Conservation (phyloP, 2,329 filamentous ascomycete genomes). For the Byssochlamys sp. region DNA sequence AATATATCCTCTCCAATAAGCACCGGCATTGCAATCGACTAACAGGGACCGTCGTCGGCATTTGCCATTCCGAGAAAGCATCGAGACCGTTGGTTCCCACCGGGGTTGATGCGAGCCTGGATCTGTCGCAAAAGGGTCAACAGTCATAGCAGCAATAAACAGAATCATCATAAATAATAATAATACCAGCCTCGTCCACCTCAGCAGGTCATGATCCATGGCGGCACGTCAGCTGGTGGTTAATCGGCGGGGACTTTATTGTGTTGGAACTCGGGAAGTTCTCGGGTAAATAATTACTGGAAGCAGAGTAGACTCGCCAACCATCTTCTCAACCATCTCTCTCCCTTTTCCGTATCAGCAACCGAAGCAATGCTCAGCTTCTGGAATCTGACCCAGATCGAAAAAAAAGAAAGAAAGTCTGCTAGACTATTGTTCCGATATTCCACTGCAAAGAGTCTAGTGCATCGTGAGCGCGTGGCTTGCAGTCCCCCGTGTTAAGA, state of each 20-base stretch:
- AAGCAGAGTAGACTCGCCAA: background rate
- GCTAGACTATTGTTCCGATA: background rate
- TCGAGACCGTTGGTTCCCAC: background rate
- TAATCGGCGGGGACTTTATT: background rate
- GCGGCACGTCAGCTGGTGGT: background rate
- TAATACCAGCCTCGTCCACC: background rate
- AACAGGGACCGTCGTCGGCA: background rate
- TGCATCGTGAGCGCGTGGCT: background rate
- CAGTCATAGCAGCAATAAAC: background rate
- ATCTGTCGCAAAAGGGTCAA: background rate
- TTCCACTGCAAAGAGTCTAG: background rate
- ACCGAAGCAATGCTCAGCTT: background rate
- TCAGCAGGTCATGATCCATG: background rate
- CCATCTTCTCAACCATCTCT: background rate
- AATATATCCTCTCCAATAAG: background rate
- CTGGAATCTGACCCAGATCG: background rate
- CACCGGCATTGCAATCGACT: background rate
- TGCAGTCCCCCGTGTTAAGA: background rate
- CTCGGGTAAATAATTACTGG: background rate
- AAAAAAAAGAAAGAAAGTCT: background rate
- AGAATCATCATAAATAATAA: background rate
- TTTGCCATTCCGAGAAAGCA: background rate
- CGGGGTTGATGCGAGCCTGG: background rate
- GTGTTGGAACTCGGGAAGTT: background rate
- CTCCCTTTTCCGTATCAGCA: background rate